These are phyloP conservation scores for Lactarius psammicola DNA, from an alignment of 768 basidiomycete genomes.

Conservation along the genomic window DNA sequence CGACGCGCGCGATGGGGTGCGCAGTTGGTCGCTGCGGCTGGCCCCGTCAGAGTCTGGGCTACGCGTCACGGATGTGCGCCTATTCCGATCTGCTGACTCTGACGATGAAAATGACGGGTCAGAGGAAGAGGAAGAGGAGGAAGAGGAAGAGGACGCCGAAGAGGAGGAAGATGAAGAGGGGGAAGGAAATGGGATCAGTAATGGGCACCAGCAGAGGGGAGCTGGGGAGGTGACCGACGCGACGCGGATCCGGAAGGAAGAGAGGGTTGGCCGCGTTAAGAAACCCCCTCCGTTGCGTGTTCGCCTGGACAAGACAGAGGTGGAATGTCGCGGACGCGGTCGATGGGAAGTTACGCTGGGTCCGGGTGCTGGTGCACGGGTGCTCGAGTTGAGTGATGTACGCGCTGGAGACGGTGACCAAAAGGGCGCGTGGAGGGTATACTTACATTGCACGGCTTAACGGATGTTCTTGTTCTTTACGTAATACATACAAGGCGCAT, in stretches of 20 bases:
- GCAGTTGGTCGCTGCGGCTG: slow-evolving; percentile 68
- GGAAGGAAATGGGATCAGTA: slow-evolving; percentile 23
- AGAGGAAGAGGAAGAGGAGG: slow-evolving; percentile 48
- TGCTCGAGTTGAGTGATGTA: slow-evolving; percentile 63
- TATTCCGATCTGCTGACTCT: slow-evolving; percentile 56
- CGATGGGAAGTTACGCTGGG: slow-evolving; percentile 62
- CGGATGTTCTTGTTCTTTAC: not conserved
- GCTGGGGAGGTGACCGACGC: not conserved
- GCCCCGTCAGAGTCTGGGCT: slow-evolving; percentile 55
- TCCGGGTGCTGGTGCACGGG: slow-evolving; percentile 47
- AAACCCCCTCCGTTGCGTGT: slow-evolving; percentile 43
- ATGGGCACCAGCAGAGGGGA: not conserved
- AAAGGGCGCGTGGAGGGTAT: slow-evolving; percentile 25
- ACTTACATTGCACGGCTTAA: slow-evolving; percentile 15
- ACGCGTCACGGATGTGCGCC: slow-evolving; percentile 51
- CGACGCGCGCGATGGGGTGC: slow-evolving; percentile 69
- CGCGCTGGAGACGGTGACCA: slow-evolving; percentile 6
- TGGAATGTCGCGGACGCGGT: slow-evolving; percentile 47
- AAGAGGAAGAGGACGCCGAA: slow-evolving; percentile 40
- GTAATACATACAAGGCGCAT: too few relatives aligned
- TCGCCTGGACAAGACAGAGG: slow-evolving; percentile 54
- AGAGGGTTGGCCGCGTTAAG: slow-evolving; percentile 30
- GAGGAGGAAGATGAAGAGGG: slow-evolving; percentile 41
- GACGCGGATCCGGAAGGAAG: slow-evolving; percentile 40
- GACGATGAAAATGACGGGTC: slow-evolving; percentile 61